Conservation (phyloP, 1,284 basidiomycete genomes). For the Trametes hirsuta region DNA sequence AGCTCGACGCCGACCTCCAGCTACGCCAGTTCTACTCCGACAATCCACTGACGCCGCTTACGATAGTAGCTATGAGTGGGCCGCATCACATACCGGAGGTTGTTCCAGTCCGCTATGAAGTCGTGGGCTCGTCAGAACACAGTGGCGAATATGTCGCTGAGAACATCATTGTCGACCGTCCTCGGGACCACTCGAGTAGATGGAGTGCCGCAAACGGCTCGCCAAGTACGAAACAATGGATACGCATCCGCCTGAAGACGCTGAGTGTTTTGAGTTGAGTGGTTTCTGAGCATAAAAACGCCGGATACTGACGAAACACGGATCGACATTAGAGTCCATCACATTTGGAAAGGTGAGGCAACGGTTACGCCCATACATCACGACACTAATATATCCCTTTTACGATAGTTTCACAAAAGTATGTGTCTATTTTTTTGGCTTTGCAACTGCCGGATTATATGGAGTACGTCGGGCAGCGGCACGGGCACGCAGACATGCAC, state of each 20-base stretch:
- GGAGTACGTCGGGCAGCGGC: too few relatives aligned
- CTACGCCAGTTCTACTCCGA: background rate
- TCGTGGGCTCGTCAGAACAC: constrained; percentile 66
- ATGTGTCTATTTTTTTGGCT: constrained; percentile 24
- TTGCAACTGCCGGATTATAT: too few relatives aligned
- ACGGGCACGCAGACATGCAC: too few relatives aligned
- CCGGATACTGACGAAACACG: background rate
- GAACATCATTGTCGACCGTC: constrained; percentile 67
- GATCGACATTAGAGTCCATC: constrained; percentile 54
- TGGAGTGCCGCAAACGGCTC: constrained; percentile 70
- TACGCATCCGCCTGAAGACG: constrained; percentile 63
- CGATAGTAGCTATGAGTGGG: constrained; percentile 4
- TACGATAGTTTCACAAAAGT: constrained; percentile 58
- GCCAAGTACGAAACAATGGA: constrained; percentile 65
- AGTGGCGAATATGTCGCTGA: constrained; percentile 70
- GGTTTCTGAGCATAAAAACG: background rate
- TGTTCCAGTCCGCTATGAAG: constrained; percentile 45
- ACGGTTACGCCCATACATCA: background rate
- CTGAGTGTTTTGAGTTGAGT: constrained; percentile 69
- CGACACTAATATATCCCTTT: background rate
- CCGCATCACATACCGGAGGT: constrained; percentile 7
- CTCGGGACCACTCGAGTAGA: constrained; percentile 64
- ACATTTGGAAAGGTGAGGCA: constrained; percentile 76
- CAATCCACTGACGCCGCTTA: background rate
- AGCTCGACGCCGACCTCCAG: background rate